Percentiles rank a stretch among this genome's conserved stretches.
phyloP scores from a whole-genome alignment of 2,329 filamentous ascomycete genomes.

The Colletotrichum higginsianum region DNA sequence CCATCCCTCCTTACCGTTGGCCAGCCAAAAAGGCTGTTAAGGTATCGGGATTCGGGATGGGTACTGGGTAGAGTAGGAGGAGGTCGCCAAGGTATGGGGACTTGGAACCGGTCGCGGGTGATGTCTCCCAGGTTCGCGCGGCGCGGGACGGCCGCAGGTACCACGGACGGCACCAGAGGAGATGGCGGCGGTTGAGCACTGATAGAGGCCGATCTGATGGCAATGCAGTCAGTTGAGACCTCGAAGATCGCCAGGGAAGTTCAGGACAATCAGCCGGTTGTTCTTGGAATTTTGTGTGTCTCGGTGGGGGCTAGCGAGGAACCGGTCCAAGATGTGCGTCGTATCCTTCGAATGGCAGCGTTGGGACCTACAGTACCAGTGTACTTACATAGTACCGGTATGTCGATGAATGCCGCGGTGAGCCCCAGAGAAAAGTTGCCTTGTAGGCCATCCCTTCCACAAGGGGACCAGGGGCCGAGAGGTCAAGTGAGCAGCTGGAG shows the following conservation, averaged over 20 bases:
- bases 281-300: slow-evolving; percentile 36
- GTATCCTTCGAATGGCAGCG: slow-evolving; percentile 33
- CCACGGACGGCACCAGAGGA: slow-evolving; percentile 18
- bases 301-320: slow-evolving; percentile 16
- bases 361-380: not conserved
- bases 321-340: slow-evolving; percentile 13
- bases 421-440: not conserved
- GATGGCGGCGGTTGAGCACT: slow-evolving; percentile 5
- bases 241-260: slow-evolving; percentile 35
- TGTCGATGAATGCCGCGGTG: not conserved
- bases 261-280: slow-evolving; percentile 22
- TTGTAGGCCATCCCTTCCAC: slow-evolving; percentile 33
- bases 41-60: not conserved
- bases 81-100: not conserved
- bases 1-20: slow-evolving; percentile 3
- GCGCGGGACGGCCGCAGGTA: slow-evolving; percentile 37
- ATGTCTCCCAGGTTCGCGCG: slow-evolving; percentile 22
- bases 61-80: not conserved
- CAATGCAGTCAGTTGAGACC: slow-evolving; percentile 12
- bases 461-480: slow-evolving; percentile 19
- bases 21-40: slow-evolving; percentile 22
- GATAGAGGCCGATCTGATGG: slow-evolving; percentile 21
- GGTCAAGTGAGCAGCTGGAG: slow-evolving; percentile 41
- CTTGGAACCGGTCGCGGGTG: slow-evolving; percentile 8
- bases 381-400: not conserved